Base-by-base conservation (phyloP, 495 filamentous ascomycete species). In the Evernia prunastri region DNA sequence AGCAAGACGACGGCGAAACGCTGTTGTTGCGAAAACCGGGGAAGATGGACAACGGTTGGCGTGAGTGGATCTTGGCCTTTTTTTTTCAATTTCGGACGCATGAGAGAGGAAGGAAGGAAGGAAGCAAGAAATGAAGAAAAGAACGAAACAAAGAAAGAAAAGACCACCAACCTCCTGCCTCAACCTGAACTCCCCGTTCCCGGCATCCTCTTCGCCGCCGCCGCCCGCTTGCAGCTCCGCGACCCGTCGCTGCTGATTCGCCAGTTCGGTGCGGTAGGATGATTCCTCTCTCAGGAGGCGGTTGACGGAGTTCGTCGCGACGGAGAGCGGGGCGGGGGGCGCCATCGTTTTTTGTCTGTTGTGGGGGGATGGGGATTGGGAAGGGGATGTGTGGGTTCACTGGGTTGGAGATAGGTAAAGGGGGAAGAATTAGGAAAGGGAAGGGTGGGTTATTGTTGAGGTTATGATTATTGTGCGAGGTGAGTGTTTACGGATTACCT, bases 211-310 rank as follows among this genome's bases (percentile, higher is more conserved):
- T 9, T 70, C 73, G 39, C 61, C 70, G 67, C 64, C 69, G 74
- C 43, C 33, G 18, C 31, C 56, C 1, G 9, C 58, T 65, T 85
- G 74, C 20, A 91, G 78, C 75, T 88, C 86, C 77, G 84, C 75
- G 45, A 97, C 81, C 49, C 87, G 86, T 63, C 79, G 79, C 61
- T 87, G 81, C 69, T 97, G 91, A 63, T 84, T 75, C 63, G 80
- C 76, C 27, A 90, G 80, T 71, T 98, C 94, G 68, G 87, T 86
- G 75, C 91, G 89, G 78, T 98, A 97, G 72, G 85, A 91, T 40
- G 81, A 79, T 71, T 96, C 91, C 74, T 98, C 94, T 74, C 96
- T 96, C 61, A 96, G 84, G 58, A 97, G 81, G 60, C 93, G 90
- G 68, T 83, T 77, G 69, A 97, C 80, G 27, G 87, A 82, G 56